Conservation (phyloP, 768 basidiomycete species). For the Leccinum broughii region DNA sequence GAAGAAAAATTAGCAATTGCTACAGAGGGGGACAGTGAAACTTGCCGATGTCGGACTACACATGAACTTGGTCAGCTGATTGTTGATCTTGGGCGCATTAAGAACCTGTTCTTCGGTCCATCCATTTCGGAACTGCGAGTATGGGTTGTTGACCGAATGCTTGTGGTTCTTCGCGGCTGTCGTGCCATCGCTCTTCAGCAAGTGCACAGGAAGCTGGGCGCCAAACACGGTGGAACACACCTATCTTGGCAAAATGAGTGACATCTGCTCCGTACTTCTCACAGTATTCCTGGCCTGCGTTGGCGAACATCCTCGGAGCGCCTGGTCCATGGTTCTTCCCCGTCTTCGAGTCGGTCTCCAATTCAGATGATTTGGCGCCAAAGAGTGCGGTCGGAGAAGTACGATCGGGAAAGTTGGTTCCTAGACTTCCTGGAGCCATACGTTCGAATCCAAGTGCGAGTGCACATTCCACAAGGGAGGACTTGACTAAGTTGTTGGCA, state of each 20-base stretch:
- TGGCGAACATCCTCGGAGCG: constrained; percentile 74
- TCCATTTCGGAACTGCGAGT: constrained; percentile 80
- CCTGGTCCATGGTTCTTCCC: constrained; percentile 69
- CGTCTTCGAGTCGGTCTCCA: constrained; percentile 44
- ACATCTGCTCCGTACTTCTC: constrained; percentile 67
- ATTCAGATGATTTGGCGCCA: constrained; percentile 40
- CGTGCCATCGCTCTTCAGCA: not conserved
- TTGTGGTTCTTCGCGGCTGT: constrained; percentile 82
- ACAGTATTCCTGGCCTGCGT: constrained; percentile 75
- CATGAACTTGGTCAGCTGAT: constrained; percentile 80
- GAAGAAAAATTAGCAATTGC: not conserved
- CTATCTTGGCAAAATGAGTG: constrained; percentile 74
- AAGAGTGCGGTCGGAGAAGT: constrained; percentile 50
- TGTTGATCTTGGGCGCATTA: constrained; percentile 64
- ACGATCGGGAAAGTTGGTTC: constrained; percentile 60
- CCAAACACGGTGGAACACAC: constrained; percentile 38
- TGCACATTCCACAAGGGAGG: constrained; percentile 69
- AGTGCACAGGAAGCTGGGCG: not conserved
- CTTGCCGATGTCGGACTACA: constrained; percentile 80
- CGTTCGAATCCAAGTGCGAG: constrained; percentile 87
- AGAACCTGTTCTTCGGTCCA: constrained; percentile 75
- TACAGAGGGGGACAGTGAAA: not conserved
- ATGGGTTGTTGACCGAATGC: constrained; percentile 81
- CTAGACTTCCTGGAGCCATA: constrained; percentile 74
- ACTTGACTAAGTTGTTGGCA: constrained; percentile 69